phyloP scores from a whole-genome alignment of 345 rosid genomes.

The Leavenworthia alabamica region DNA sequence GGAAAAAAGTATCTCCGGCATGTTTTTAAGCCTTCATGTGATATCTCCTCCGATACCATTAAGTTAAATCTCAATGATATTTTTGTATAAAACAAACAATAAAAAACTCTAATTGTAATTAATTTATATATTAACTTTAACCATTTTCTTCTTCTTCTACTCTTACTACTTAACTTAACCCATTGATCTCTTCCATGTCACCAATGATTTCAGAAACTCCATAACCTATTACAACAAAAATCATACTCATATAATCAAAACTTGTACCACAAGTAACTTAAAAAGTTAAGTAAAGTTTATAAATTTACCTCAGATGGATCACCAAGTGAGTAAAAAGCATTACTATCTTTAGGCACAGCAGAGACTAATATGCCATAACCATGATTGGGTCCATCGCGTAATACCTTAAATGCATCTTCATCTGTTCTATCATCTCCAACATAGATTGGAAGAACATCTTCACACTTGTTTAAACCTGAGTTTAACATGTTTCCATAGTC shows the following conservation, averaged over 20 bases:
- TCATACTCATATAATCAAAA: not conserved
- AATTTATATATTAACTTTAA: slow-evolving; percentile 4
- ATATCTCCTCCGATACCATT: slow-evolving; percentile 1
- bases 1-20: slow-evolving; percentile 19
- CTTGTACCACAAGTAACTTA: not conserved
- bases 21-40: slow-evolving; percentile 17
- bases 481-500: not conserved
- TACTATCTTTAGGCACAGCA: slow-evolving; percentile 67
- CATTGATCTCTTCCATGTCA: slow-evolving; percentile 55
- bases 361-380: slow-evolving; percentile 88
- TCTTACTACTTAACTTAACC: not conserved
- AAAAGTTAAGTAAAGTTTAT: not conserved
- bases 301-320: slow-evolving; percentile 74
- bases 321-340: slow-evolving; percentile 73
- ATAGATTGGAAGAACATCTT: slow-evolving; percentile 89
- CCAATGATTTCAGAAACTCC: slow-evolving; percentile 77
- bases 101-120: slow-evolving; percentile 10
- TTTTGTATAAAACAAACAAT: slow-evolving; percentile 7
- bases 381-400: slow-evolving; percentile 54
- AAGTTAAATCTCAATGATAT: slow-evolving; percentile 15
- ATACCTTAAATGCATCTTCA: slow-evolving; percentile 94
- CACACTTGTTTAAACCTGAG: slow-evolving; percentile 57
- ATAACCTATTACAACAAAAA: slow-evolving; percentile 47
- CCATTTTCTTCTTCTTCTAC: slow-evolving; percentile 3
- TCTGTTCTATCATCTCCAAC: slow-evolving; percentile 95